A percentile compares a stretch with the other conserved stretches of the same genome.
These are phyloP conservation scores for Allium sativum DNA, from an alignment of 106 monocot genomes.

Conservation along the genomic window DNA sequence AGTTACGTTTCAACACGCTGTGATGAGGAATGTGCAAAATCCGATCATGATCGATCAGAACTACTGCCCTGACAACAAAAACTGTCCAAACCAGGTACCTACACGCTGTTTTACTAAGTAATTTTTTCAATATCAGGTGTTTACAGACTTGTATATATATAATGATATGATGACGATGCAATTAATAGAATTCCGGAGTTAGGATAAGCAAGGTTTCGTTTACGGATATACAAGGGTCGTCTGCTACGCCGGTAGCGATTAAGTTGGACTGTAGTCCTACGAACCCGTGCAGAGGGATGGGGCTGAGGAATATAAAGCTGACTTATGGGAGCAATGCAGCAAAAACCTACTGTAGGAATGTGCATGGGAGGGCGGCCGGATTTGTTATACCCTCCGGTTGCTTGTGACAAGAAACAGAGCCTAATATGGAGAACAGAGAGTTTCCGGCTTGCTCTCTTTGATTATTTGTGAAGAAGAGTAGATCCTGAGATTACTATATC, in stretches of 20 bases:
- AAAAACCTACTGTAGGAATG: not conserved
- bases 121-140: not conserved
- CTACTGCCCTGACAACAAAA: conserved; percentile 24
- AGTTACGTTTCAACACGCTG: conserved; percentile 11
- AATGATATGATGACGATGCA: no score
- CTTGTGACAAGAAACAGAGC: not conserved
- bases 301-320: conserved; percentile 7
- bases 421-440: not conserved
- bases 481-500: not conserved
- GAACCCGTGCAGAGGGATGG: not conserved
- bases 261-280: conserved; percentile 6
- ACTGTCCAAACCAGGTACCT: conserved; percentile 28
- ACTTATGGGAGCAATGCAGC: not conserved
- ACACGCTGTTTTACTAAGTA: not conserved
- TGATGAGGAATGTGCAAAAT: conserved; percentile 29
- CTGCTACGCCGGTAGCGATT: not conserved
- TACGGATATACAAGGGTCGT: conserved; percentile 1
- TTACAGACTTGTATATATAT: not conserved
- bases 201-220: conserved; percentile 6
- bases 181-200: not conserved
- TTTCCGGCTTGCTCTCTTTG: not conserved
- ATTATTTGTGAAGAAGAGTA: not conserved
- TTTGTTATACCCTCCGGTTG: conserved; percentile 6
- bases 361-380: not conserved
- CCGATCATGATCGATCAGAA: conserved; percentile 38